phyloP scores from a whole-genome alignment of 805 yeast genomes.

The Candida tammaniensis region DNA sequence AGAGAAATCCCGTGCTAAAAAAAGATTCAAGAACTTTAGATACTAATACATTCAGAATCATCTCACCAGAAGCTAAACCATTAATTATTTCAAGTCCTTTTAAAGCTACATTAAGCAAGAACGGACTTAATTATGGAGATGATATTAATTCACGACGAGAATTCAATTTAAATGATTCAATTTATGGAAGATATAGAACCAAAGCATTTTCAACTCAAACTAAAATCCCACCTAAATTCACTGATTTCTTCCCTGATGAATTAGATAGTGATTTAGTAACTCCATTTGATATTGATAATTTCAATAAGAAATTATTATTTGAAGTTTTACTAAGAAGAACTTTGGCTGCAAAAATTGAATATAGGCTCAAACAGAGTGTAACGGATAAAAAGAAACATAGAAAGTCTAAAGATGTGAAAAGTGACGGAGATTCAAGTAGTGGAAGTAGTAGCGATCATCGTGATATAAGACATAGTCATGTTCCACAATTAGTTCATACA shows the following conservation, averaged over 20 bases:
- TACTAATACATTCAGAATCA: conserved; percentile 7
- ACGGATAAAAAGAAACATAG: conserved; percentile 7
- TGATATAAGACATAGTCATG: conserved; percentile 13
- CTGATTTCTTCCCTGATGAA: conserved; percentile 29
- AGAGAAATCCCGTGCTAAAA: conserved; percentile 15
- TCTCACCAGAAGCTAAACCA: conserved; percentile 5
- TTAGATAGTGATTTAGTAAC: conserved; percentile 19
- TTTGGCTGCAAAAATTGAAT: conserved; percentile 39
- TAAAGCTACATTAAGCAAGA: conserved; percentile 15
- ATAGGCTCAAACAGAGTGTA: conserved; percentile 25
- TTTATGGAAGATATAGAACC: conserved; percentile 26
- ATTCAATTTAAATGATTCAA: conserved; percentile 16
- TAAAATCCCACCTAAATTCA: conserved; percentile 24
- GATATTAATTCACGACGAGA: conserved; percentile 3
- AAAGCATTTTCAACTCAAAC: conserved; percentile 21
- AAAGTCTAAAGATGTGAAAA: background rate
- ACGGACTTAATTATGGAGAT: conserved; percentile 3
- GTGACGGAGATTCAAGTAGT: background rate
- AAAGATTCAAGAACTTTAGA: conserved; percentile 7
- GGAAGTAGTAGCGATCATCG: conserved; percentile 1
- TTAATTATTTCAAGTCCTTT: conserved; percentile 16
- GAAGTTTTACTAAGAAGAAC: conserved; percentile 41
- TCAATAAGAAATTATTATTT: conserved; percentile 30
- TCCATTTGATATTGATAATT: conserved; percentile 22
- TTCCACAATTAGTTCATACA: conserved; percentile 16